Evolutionary conservation across 257 asterid genomes (phyloP).

Genomic region (Solanum chiquidenum): DNA sequence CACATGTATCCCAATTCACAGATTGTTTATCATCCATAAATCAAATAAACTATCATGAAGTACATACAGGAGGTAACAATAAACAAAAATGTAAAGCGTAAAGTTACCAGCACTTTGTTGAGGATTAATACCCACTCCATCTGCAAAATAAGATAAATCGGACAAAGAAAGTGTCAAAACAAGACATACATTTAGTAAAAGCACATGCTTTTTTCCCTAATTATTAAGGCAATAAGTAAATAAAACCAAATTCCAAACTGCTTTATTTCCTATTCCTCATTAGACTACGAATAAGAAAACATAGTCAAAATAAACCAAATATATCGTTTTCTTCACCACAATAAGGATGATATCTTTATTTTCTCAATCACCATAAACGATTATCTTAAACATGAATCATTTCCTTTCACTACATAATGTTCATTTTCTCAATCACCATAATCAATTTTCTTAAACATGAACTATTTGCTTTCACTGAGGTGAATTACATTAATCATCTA

Average conservation of each 20-base stretch:
- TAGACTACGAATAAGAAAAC: background rate
- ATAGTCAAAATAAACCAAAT: background rate
- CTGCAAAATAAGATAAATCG: constrained; percentile 18
- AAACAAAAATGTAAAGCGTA: background rate
- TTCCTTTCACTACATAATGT: background rate
- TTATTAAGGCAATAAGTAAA: background rate
- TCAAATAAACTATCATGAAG: background rate
- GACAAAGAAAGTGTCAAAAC: background rate
- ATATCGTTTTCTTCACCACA: background rate
- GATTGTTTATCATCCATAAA: background rate
- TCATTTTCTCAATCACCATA: background rate
- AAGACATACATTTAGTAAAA: background rate
- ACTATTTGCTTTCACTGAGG: background rate
- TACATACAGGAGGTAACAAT: background rate
- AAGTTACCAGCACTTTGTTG: constrained; percentile 94
- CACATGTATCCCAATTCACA: background rate
- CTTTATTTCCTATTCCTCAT: background rate
- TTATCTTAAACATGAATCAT: background rate
- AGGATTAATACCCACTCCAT: constrained; percentile 97
- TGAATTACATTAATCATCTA: background rate
- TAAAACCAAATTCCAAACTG: background rate
- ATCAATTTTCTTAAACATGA: background rate
- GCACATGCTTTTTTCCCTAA: background rate
- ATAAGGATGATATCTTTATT: background rate
- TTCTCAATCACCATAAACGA: background rate